Conservation (phyloP, 768 basidiomycete genomes). For the Nidula microcarpa region DNA sequence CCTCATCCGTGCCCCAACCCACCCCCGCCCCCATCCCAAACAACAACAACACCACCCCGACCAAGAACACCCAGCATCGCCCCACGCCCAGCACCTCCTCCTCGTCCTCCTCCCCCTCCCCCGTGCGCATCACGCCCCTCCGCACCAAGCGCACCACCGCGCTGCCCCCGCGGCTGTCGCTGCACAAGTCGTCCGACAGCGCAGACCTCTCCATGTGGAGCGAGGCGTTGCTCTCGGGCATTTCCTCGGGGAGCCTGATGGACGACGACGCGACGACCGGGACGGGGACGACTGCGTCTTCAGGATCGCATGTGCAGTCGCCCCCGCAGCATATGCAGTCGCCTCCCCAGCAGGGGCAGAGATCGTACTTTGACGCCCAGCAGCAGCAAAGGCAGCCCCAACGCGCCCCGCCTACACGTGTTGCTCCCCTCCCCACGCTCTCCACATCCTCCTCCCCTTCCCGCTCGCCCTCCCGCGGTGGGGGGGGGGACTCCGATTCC, state of each 20-base stretch:
- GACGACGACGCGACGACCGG: not conserved
- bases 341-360: too few species aligned
- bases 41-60: not conserved
- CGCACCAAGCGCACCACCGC: constrained; percentile 21
- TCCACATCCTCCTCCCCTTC: not conserved
- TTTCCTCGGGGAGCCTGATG: constrained; percentile 20
- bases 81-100: not conserved
- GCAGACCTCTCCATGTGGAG: constrained; percentile 52
- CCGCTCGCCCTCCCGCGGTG: not conserved
- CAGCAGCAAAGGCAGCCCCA: not conserved
- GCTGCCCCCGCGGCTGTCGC: constrained; percentile 52
- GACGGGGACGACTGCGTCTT: not conserved
- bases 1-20: too few species aligned
- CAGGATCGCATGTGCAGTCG: not conserved
- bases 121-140: constrained; percentile 1
- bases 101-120: not conserved
- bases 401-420: not conserved
- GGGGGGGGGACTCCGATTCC: not conserved
- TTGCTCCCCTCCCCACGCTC: too few species aligned
- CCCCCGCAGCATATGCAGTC: not conserved
- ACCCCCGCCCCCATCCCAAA: too few species aligned
- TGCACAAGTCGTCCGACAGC: constrained; percentile 41
- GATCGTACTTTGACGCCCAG: not conserved
- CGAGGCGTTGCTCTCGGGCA: constrained; percentile 49
- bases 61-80: not conserved